A percentile compares a stretch with the other conserved stretches of the same genome.
These are phyloP conservation scores for Astrothelium subdiscretum DNA, from an alignment of 495 filamentous ascomycete species.

Conservation along the genomic window DNA sequence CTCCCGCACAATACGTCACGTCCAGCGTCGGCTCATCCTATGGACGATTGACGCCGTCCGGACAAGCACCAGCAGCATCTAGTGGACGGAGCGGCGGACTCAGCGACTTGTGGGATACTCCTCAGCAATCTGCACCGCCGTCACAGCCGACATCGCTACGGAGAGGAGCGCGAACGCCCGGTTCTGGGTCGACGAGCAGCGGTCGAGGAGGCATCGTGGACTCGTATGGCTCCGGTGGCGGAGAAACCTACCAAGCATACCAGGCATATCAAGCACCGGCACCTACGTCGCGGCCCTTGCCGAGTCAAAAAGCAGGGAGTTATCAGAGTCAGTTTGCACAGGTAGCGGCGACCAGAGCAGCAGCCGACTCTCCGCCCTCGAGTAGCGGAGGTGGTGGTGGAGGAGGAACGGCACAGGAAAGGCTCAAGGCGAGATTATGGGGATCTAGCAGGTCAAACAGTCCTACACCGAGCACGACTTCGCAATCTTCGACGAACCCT, in stretches of 20 bases:
- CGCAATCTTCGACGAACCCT: not conserved
- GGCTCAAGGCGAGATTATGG: slow-evolving; percentile 55
- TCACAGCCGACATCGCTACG: slow-evolving; percentile 45
- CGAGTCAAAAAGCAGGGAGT: slow-evolving; percentile 60
- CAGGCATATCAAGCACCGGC: too few relatives aligned
- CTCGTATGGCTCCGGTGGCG: slow-evolving; percentile 13
- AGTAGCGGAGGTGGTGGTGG: slow-evolving; percentile 19
- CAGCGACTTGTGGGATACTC: slow-evolving; percentile 76
- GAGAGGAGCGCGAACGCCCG: slow-evolving; percentile 19
- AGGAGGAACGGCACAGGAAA: slow-evolving; percentile 50
- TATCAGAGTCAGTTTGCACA: slow-evolving; percentile 42
- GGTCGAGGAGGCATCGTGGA: not conserved
- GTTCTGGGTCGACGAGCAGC: slow-evolving; percentile 11
- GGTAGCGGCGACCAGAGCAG: slow-evolving; percentile 16
- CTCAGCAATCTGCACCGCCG: slow-evolving; percentile 34
- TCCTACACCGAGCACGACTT: not conserved
- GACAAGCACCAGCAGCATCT: slow-evolving; percentile 21
- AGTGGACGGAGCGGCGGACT: slow-evolving; percentile 38
- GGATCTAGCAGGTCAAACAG: slow-evolving; percentile 32
- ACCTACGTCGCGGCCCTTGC: slow-evolving; percentile 45
- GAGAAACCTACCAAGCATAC: slow-evolving; percentile 28
- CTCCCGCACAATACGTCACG: slow-evolving; percentile 40
- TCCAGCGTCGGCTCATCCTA: slow-evolving; percentile 39
- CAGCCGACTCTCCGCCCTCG: slow-evolving; percentile 24
- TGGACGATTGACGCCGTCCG: slow-evolving; percentile 17